Percentiles rank a stretch among this genome's conserved stretches.
phyloP scores from a whole-genome alignment of 305 asterid genomes.

The Plantago lanceolata region DNA sequence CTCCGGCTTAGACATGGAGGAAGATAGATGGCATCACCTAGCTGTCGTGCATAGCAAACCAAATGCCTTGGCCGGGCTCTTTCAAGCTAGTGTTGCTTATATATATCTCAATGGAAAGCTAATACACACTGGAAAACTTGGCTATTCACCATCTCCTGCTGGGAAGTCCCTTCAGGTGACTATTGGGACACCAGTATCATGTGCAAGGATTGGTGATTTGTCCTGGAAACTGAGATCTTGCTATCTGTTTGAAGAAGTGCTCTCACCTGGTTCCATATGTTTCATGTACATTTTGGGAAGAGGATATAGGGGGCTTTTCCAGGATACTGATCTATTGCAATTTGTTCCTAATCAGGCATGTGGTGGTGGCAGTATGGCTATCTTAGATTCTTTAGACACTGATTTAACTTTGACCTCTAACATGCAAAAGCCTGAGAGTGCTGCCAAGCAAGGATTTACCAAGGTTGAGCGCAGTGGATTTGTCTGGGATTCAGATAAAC shows the following conservation, averaged over 20 bases:
- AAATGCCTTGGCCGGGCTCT: conserved; percentile 97
- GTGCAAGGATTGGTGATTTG: conserved; percentile 72
- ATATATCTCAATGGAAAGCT: conserved; percentile 93
- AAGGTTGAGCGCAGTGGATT: conserved; percentile 86
- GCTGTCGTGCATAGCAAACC: conserved; percentile 99
- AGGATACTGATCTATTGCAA: conserved; percentile 77
- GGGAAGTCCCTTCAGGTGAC: conserved; percentile 94
- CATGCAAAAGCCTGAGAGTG: conserved; percentile 65
- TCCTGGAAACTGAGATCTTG: conserved; percentile 95
- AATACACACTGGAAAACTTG: conserved; percentile 88
- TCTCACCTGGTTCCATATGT: conserved; percentile 92
- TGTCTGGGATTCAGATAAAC: conserved; percentile 94
- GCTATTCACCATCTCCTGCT: conserved; percentile 93
- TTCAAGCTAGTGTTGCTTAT: conserved; percentile 93
- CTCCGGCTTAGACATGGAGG: conserved; percentile 89
- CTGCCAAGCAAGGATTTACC: conserved; percentile 65
- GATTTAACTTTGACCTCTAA: conserved; percentile 62
- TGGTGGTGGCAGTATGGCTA: conserved; percentile 99
- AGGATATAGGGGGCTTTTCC: conserved; percentile 96
- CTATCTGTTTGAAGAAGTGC: conserved; percentile 97
- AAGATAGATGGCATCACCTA: conserved; percentile 99
- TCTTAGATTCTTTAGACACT: conserved; percentile 89
- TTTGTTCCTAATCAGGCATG: conserved; percentile 98
- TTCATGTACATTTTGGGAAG: conserved; percentile 96
- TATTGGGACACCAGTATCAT: conserved; percentile 83